phyloP scores from a whole-genome alignment of 208 protist genomes.

The Trypanosoma caninum region DNA sequence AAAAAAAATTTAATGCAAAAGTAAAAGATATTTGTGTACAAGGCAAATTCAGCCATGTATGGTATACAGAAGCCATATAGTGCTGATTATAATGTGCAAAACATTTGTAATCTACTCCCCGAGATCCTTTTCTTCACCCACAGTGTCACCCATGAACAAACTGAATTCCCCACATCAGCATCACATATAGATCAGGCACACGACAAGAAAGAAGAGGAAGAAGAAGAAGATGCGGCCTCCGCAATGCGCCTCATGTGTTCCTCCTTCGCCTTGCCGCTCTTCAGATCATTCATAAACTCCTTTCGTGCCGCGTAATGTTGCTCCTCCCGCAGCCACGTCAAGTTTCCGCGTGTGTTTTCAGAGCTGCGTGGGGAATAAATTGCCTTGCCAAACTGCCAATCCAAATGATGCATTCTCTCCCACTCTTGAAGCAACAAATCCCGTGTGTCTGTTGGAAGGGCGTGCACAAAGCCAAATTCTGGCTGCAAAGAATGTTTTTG shows the following conservation, averaged over 20 bases:
- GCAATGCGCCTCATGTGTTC: conserved; percentile 67
- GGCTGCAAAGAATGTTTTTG: conserved; percentile 72
- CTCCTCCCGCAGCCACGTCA: conserved; percentile 84
- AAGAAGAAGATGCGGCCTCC: conserved; percentile 21
- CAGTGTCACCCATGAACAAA: background rate
- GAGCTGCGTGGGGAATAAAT: conserved; percentile 68
- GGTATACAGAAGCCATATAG: too few species aligned
- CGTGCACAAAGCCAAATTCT: conserved; percentile 80
- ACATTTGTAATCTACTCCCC: too few species aligned
- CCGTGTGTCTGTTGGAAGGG: conserved; percentile 76
- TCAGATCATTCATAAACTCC: conserved; percentile 49
- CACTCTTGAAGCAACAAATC: conserved; percentile 80
- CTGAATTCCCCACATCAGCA: background rate
- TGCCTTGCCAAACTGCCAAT: conserved; percentile 92
- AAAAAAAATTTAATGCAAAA: background rate
- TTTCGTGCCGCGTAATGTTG: conserved; percentile 54
- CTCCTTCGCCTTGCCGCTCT: conserved; percentile 58
- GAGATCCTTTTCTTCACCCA: background rate
- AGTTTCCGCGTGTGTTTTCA: conserved; percentile 77
- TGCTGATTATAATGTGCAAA: too few species aligned
- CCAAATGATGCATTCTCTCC: conserved; percentile 85
- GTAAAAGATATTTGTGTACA: too few species aligned
- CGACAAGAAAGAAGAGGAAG: too few species aligned
- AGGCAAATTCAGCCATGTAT: too few species aligned
- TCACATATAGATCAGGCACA: too few species aligned